Conservation (phyloP, 371 early-diverging fungal species). For the Apophysomyces variabilis region DNA sequence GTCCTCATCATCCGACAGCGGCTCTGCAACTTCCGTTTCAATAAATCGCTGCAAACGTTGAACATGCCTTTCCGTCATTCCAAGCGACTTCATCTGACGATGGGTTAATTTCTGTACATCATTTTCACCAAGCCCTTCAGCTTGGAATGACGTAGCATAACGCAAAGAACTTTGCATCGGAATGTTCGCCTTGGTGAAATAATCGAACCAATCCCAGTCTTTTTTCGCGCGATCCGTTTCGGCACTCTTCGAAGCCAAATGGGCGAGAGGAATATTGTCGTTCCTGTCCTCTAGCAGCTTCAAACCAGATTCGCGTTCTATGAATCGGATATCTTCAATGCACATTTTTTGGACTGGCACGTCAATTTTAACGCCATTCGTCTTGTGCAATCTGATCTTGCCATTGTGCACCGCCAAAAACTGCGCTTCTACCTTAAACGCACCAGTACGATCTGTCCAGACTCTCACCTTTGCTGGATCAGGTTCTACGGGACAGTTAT, state of each 20-base stretch:
- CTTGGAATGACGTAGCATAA: slow-evolving; percentile 83
- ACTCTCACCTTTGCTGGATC: slow-evolving; percentile 72
- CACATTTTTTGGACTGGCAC: slow-evolving; percentile 91
- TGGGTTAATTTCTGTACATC: slow-evolving; percentile 76
- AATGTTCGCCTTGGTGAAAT: slow-evolving; percentile 79
- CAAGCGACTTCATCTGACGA: slow-evolving; percentile 73
- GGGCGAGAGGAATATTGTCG: slow-evolving; percentile 58
- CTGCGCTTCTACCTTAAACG: slow-evolving; percentile 92
- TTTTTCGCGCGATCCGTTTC: slow-evolving; percentile 19
- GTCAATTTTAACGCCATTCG: slow-evolving; percentile 92
- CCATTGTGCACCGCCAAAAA: slow-evolving; percentile 77
- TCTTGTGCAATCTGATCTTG: slow-evolving; percentile 89
- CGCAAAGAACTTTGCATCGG: slow-evolving; percentile 71
- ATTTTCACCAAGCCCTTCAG: slow-evolving; percentile 72
- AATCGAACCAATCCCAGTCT: slow-evolving; percentile 90
- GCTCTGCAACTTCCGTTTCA: slow-evolving; percentile 43
- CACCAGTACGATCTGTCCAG: slow-evolving; percentile 93
- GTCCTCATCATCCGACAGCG: slow-evolving; percentile 47
- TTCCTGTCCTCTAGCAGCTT: slow-evolving; percentile 49
- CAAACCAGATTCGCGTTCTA: slow-evolving; percentile 60
- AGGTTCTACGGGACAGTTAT: slow-evolving; percentile 33
- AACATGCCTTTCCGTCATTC: slow-evolving; percentile 83
- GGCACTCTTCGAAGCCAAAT: slow-evolving; percentile 29
- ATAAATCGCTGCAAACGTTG: slow-evolving; percentile 73
- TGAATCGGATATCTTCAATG: slow-evolving; percentile 71